phyloP scores from a whole-genome alignment of 805 yeast genomes.

The Hemisphaericaspora nanyangensis region DNA sequence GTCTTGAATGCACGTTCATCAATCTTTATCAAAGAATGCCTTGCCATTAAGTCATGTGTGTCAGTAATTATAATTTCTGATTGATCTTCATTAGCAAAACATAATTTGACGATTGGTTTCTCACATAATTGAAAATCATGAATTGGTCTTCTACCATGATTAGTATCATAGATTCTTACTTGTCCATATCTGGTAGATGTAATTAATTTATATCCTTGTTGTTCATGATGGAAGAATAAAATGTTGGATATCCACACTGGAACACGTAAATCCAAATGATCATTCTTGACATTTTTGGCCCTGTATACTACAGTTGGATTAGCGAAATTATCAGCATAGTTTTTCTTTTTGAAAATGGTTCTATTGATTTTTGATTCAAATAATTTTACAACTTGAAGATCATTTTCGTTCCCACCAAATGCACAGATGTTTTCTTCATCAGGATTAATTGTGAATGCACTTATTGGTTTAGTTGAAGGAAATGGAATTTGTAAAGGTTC shows the following conservation, averaged over 20 bases:
- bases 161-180: conserved; percentile 67
- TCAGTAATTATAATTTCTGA: conserved; percentile 65
- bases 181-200: conserved; percentile 76
- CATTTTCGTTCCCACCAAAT: conserved; percentile 83
- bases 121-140: conserved; percentile 51
- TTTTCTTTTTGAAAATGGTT: conserved; percentile 15
- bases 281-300: conserved; percentile 82
- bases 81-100: conserved; percentile 28
- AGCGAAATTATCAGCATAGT: conserved; percentile 19
- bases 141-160: conserved; percentile 65
- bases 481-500: conserved; percentile 31
- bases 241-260: conserved; percentile 76
- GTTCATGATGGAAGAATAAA: conserved; percentile 34
- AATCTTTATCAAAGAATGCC: conserved; percentile 38
- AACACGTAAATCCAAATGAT: conserved; percentile 70
- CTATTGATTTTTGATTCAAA: conserved; percentile 21
- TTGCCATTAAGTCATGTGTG: conserved; percentile 60
- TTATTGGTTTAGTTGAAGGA: conserved; percentile 41
- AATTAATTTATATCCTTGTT: conserved; percentile 46
- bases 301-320: conserved; percentile 48
- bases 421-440: conserved; percentile 55
- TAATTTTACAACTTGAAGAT: conserved; percentile 49
- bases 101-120: conserved; percentile 47
- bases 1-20: conserved; percentile 34
- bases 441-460: conserved; percentile 48